phyloP scores from a whole-genome alignment of 768 basidiomycete genomes.

The Kwoniella mangroviensis region DNA sequence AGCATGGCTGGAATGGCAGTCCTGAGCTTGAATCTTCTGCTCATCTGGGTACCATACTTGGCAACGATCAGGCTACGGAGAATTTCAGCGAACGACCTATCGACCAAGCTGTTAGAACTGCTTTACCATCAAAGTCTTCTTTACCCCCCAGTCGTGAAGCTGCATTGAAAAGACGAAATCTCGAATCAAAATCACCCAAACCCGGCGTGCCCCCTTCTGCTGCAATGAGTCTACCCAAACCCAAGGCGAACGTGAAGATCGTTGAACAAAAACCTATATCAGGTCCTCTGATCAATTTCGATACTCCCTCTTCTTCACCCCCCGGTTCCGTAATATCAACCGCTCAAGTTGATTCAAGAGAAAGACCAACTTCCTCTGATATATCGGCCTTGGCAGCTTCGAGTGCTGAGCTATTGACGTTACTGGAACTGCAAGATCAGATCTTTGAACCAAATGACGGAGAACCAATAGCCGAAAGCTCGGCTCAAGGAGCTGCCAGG shows the following conservation, averaged over 20 bases:
- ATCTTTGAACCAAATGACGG: background rate
- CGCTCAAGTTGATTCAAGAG: background rate
- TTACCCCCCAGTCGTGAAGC: constrained; percentile 47
- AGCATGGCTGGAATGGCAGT: background rate
- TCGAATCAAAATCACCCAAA: constrained; percentile 6
- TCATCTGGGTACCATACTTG: background rate
- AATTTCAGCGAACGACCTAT: no score
- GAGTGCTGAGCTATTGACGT: constrained; percentile 34
- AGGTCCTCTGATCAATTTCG: constrained; percentile 37
- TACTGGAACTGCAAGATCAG: constrained; percentile 30
- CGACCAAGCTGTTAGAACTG: no score
- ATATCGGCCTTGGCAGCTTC: constrained; percentile 28
- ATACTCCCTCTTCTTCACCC: constrained; percentile 17
- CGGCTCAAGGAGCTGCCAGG: constrained; percentile 14
- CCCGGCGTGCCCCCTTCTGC: background rate
- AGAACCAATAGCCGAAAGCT: constrained; percentile 13
- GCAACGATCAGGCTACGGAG: background rate
- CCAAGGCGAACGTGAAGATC: background rate
- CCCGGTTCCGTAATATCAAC: background rate
- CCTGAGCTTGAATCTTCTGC: background rate
- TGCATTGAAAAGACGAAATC: constrained; percentile 41
- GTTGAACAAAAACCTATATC: constrained; percentile 11
- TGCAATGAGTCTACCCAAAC: background rate
- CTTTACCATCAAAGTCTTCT: no score
- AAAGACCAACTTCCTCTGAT: constrained; percentile 7